These are phyloP conservation scores for Rostrohypoxylon terebratum DNA, from an alignment of 495 filamentous ascomycete species.

Conservation along the genomic window DNA sequence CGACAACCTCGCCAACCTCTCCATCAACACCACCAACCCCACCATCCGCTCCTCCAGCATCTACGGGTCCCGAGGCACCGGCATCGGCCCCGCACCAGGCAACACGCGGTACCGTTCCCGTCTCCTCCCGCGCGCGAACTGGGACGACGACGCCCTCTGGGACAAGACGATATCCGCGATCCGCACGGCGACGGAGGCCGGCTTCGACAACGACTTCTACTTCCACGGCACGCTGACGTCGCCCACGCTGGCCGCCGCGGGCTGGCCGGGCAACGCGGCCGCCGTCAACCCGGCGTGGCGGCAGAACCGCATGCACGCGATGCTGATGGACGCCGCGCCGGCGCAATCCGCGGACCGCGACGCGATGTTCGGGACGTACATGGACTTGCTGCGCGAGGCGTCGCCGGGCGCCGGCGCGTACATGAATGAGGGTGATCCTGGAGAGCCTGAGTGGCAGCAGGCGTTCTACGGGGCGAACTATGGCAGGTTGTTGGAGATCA, in stretches of 20 bases:
- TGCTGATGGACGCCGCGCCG: constrained; percentile 55
- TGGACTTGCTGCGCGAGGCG: constrained; percentile 49
- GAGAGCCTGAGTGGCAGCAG: constrained; percentile 70
- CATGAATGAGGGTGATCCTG: constrained; percentile 64
- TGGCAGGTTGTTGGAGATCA: constrained; percentile 59
- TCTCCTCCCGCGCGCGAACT: constrained; percentile 64
- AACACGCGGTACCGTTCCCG: constrained; percentile 57
- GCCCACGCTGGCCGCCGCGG: constrained; percentile 48
- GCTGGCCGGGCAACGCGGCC: constrained; percentile 56
- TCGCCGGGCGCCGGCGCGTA: constrained; percentile 59
- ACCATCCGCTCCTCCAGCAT: constrained; percentile 12
- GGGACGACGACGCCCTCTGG: constrained; percentile 56
- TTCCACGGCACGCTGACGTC: constrained; percentile 60
- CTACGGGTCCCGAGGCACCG: constrained; percentile 41
- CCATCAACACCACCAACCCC: constrained; percentile 50
- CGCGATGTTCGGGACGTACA: constrained; percentile 39
- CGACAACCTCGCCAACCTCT: constrained; percentile 44
- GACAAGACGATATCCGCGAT: constrained; percentile 61
- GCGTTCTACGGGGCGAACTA: constrained; percentile 70
- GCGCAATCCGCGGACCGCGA: constrained; percentile 44
- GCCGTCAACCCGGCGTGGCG: constrained; percentile 69
- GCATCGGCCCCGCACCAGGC: constrained; percentile 48
- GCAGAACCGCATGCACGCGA: constrained; percentile 64
- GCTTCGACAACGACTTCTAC: constrained; percentile 54
- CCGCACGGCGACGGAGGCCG: constrained; percentile 61